These are phyloP conservation scores for Quillaja saponaria DNA, from an alignment of 306 rosid genomes.

Conservation along the genomic window DNA sequence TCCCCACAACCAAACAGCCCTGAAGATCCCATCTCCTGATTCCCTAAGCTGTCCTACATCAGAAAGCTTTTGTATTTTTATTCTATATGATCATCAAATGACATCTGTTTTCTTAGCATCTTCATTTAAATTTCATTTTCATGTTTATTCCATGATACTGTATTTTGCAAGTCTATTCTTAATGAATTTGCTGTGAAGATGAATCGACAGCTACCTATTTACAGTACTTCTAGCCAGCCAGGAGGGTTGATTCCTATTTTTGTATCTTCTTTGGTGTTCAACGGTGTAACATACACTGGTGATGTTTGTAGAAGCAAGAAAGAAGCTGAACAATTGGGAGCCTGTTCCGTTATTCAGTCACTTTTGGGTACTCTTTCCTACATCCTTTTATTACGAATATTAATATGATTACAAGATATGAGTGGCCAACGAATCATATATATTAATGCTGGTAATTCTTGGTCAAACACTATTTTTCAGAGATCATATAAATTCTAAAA, in stretches of 20 bases:
- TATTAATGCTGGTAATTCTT: conserved; percentile 35
- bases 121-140: background rate
- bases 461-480: conserved; percentile 28
- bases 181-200: conserved; percentile 55
- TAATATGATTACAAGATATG: background rate
- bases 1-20: too few species aligned
- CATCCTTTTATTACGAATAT: background rate
- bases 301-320: conserved; percentile 44
- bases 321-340: conserved; percentile 67
- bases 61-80: background rate
- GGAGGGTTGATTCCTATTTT: conserved; percentile 38
- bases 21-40: too few species aligned
- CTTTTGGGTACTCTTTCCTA: conserved; percentile 47
- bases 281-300: conserved; percentile 43
- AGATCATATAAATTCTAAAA: conserved; percentile 49
- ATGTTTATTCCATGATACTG: conserved; percentile 33
- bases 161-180: conserved; percentile 50
- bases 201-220: conserved; percentile 38
- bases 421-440: conserved; percentile 11
- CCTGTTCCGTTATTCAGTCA: conserved; percentile 47
- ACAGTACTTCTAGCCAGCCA: conserved; percentile 28
- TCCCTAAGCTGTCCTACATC: too few species aligned
- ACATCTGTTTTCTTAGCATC: background rate
- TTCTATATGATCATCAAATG: conserved; percentile 8
- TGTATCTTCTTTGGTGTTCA: conserved; percentile 47